phyloP scores from a whole-genome alignment of 805 yeast genomes.

The Pichia eremophila region DNA sequence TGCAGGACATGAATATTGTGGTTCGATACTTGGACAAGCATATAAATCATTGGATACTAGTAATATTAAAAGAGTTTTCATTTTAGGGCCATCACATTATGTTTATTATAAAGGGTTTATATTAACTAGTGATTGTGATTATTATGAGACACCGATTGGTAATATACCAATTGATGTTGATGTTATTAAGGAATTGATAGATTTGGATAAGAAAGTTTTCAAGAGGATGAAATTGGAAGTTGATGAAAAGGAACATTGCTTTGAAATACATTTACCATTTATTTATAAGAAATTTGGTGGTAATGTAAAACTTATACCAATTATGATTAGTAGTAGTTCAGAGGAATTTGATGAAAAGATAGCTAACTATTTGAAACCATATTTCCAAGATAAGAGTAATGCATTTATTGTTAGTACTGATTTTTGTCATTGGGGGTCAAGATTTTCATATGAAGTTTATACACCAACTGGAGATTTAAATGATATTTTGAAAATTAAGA shows the following conservation, averaged over 20 bases:
- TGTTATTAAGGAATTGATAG: slow-evolving; percentile 28
- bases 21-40: slow-evolving; percentile 66
- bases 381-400: slow-evolving; percentile 41
- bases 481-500: slow-evolving; percentile 11
- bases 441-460: slow-evolving; percentile 52
- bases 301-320: slow-evolving; percentile 50
- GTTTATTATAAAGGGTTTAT: slow-evolving; percentile 62
- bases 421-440: slow-evolving; percentile 89
- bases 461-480: slow-evolving; percentile 28
- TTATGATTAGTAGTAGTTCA: slow-evolving; percentile 62
- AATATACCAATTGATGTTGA: slow-evolving; percentile 54
- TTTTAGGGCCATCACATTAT: slow-evolving; percentile 92
- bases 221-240: slow-evolving; percentile 44
- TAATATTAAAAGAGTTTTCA: slow-evolving; percentile 52
- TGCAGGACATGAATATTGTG: slow-evolving; percentile 87
- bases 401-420: slow-evolving; percentile 81
- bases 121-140: slow-evolving; percentile 40
- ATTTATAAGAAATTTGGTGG: slow-evolving; percentile 33
- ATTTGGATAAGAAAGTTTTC: slow-evolving; percentile 32
- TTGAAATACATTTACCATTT: slow-evolving; percentile 91
- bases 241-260: slow-evolving; percentile 84
- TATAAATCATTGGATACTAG: slow-evolving; percentile 61
- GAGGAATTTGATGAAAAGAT: slow-evolving; percentile 34
- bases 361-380: slow-evolving; percentile 42
- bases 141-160: slow-evolving; percentile 80